phyloP scores from a whole-genome alignment of 2,329 filamentous ascomycete species.

The Aspergillus sclerotialis region DNA sequence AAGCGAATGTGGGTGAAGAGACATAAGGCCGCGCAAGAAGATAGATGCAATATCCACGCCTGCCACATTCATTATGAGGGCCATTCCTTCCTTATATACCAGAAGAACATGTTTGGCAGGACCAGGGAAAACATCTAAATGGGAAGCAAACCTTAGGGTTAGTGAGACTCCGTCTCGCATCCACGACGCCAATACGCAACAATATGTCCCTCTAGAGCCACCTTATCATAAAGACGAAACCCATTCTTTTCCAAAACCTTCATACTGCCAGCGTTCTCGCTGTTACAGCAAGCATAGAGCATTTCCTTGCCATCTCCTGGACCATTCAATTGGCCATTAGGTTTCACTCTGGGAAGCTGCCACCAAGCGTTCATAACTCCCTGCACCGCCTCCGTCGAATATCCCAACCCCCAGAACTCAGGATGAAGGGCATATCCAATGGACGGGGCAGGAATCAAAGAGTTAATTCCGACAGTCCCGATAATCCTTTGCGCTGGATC shows the following conservation, averaged over 20 bases:
- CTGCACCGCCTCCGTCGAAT: not conserved
- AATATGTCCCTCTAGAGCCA: not conserved
- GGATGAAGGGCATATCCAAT: not conserved
- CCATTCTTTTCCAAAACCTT: not conserved
- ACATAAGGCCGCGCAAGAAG: not conserved
- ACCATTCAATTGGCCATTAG: not conserved
- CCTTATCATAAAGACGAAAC: not conserved
- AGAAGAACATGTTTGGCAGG: no score
- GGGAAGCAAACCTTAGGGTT: no score
- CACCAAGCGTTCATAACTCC: not conserved
- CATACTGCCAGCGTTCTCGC: not conserved
- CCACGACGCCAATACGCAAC: not conserved
- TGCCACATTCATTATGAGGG: no score
- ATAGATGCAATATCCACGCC: not conserved
- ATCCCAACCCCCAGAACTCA: not conserved
- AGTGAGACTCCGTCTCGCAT: no score
- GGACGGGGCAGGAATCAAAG: not conserved
- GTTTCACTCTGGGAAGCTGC: not conserved
- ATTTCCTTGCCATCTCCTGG: not conserved
- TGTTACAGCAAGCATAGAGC: not conserved
- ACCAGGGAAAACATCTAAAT: no score
- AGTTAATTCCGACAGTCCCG: not conserved
- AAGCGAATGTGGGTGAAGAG: not conserved
- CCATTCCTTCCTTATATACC: no score
- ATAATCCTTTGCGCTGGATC: not conserved